Base-by-base conservation (phyloP, 768 basidiomycete species). In the Zangia roseola region DNA sequence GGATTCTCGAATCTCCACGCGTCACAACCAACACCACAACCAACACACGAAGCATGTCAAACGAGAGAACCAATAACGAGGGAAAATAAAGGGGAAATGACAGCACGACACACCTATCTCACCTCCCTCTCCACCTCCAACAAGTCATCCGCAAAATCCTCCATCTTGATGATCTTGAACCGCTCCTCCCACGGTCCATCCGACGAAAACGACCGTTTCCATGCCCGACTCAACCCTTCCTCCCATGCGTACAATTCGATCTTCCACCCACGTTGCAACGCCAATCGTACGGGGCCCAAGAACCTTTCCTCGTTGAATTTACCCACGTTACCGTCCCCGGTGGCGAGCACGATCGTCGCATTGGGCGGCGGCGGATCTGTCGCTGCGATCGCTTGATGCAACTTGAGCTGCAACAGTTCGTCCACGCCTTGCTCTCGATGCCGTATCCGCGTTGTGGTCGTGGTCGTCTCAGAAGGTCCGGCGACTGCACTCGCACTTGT, bases 221-320 rank as follows among this genome's bases (percentile, higher is more conserved):
- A 94, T 19, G 84, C 76, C 20, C 81, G 77, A 64, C 91, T 92
- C 51, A 91, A 65, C 2, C 89, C 87, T 40, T 85, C 83, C 61
- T 89, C 86, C 86, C 93, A 98, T 1, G 90, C 88, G 69, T 92
- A 94, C 60, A 97, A 62, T 70, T 98, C 94, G n/a, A 98, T 92
- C 48, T 76, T 79, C 94, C 94, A 98, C 2, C 94, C 94, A 40
- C 86, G 81, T 69, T 83, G 86, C 58, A 97, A 71, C 5, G 94
- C 94, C 12, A 85, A 83, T 49, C 89, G 74, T 12, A 94, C 91
- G 37, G 88, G 88, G 0, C 93, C 92, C 21, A 94, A 65, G 71
- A 97, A 98, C 6, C 94, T 94, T 60, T 93, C 88, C 51, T 91
- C 88, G 66, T 84, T 94, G 64, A 95, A 97, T 64, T 95, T 88